A percentile compares a stretch with the other conserved stretches of the same genome.
Evolutionary conservation across 768 basidiomycete genomes (phyloP).

Genomic region (Russula compacta): DNA sequence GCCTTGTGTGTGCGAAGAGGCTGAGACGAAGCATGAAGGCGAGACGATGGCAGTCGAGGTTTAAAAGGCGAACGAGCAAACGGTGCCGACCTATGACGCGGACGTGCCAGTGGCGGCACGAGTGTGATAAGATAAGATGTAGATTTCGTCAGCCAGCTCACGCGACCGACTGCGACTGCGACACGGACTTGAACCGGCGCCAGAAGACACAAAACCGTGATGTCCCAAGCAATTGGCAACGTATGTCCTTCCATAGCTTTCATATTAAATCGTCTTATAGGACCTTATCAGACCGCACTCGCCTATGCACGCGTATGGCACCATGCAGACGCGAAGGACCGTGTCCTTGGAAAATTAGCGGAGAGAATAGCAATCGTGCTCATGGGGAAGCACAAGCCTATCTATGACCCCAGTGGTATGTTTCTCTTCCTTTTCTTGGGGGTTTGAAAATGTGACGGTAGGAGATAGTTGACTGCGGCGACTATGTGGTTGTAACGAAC

Average conservation of each 20-base stretch:
- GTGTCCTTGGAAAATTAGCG: constrained; percentile 91
- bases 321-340: constrained; percentile 82
- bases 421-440: not conserved
- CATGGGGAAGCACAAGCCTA: constrained; percentile 99
- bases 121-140: constrained; percentile 13
- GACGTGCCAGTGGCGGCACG: not conserved
- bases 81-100: constrained; percentile 6
- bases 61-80: not conserved
- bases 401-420: constrained; percentile 86
- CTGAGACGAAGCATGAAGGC: constrained; percentile 24
- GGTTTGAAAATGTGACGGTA: not conserved
- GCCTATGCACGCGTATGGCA: constrained; percentile 97
- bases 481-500: constrained; percentile 96
- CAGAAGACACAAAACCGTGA: constrained; percentile 22
- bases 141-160: not conserved
- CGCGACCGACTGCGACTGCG: not conserved
- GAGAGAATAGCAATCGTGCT: constrained; percentile 89
- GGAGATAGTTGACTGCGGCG: constrained; percentile 81
- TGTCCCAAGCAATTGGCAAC: constrained; percentile 81
- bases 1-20: constrained; percentile 21
- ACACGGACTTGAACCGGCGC: not conserved
- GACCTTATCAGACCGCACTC: constrained; percentile 65
- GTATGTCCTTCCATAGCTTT: constrained; percentile 34
- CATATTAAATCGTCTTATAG: not conserved
- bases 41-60: not conserved